Conservation (phyloP, 768 basidiomycete species). For the Hygrophoropsis aurantiaca region DNA sequence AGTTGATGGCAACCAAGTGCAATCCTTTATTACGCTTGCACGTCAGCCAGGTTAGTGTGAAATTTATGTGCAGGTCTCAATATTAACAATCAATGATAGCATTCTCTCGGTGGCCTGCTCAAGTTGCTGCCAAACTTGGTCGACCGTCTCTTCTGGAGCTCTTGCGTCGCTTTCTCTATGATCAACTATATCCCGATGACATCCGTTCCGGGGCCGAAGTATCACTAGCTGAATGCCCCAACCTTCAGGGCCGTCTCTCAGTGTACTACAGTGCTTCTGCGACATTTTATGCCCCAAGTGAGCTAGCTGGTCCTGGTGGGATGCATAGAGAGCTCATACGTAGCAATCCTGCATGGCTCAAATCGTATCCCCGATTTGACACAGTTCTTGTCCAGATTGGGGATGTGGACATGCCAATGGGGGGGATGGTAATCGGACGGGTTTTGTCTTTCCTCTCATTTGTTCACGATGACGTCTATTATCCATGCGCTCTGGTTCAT, state of each 20-base stretch:
- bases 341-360: constrained; percentile 19
- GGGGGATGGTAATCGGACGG: constrained; percentile 23
- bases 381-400: constrained; percentile 21
- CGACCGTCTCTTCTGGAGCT: constrained; percentile 11
- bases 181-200: constrained; percentile 4
- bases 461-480: constrained; percentile 7
- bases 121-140: constrained; percentile 9
- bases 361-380: constrained; percentile 17
- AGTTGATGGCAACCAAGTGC: no score
- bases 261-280: constrained; percentile 19
- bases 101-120: constrained; percentile 7
- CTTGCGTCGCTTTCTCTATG: constrained; percentile 17
- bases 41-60: background rate
- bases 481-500: constrained; percentile 24
- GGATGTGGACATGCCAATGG: background rate
- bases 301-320: constrained; percentile 23
- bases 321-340: constrained; percentile 29
- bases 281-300: constrained; percentile 23
- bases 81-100: no score
- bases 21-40: constrained; percentile 9
- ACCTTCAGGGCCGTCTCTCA: constrained; percentile 3
- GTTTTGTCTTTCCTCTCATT: constrained; percentile 23
- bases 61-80: background rate
- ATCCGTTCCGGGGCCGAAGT: background rate
- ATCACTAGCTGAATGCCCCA: constrained; percentile 13